phyloP scores from a whole-genome alignment of 805 yeast species.

The Candida sphagnicola region DNA sequence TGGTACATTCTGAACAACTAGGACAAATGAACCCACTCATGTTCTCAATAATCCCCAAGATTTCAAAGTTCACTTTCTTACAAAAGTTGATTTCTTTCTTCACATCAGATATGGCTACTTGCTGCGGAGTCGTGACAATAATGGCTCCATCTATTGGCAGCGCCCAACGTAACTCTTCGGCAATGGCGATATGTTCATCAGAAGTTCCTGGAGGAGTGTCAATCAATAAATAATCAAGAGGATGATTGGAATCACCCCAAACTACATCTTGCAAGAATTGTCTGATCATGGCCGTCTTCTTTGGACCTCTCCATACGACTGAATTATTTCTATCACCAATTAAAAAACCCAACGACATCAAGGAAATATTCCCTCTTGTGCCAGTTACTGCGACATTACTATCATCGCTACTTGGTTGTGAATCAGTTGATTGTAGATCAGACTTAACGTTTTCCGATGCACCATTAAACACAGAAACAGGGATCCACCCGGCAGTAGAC shows the following conservation, averaged over 20 bases:
- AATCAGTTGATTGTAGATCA: no score
- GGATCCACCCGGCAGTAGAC: conserved; percentile 85
- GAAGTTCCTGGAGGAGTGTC: conserved; percentile 99
- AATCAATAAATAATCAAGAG: conserved; percentile 70
- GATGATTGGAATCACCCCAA: conserved; percentile 64
- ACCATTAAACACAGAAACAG: conserved; percentile 53
- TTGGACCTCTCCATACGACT: conserved; percentile 98
- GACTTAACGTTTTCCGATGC: no score
- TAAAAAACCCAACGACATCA: conserved; percentile 88
- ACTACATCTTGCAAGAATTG: conserved; percentile 88
- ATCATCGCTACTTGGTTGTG: no score
- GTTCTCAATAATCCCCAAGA: conserved; percentile 88
- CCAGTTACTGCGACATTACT: conserved; percentile 4
- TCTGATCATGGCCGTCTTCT: conserved; percentile 94
- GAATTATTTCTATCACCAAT: conserved; percentile 81
- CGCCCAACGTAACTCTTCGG: conserved; percentile 75
- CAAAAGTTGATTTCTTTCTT: conserved; percentile 92
- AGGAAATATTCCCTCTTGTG: conserved; percentile 43
- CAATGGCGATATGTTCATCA: conserved; percentile 96
- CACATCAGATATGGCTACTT: conserved; percentile 90
- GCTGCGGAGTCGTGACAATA: conserved; percentile 94
- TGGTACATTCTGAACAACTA: conserved; percentile 84
- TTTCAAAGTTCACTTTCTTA: conserved; percentile 70
- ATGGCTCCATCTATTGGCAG: conserved; percentile 84
- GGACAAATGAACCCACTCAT: conserved; percentile 98